Percentiles rank a stretch among this genome's conserved stretches.
These are phyloP conservation scores for Kuraishia floccosa DNA, from an alignment of 805 yeast genomes.

Conservation along the genomic window DNA sequence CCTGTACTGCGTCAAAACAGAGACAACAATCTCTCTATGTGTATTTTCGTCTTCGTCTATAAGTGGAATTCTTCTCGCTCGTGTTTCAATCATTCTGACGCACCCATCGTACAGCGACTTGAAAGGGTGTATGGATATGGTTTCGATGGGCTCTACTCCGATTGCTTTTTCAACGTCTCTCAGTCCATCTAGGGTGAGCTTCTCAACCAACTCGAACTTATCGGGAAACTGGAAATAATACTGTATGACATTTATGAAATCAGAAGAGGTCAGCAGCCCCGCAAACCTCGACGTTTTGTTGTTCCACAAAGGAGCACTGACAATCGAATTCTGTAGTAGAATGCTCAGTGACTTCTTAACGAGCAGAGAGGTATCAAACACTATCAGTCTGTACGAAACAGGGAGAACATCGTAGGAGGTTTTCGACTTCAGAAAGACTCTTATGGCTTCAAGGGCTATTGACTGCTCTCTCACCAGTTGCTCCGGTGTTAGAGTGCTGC, in stretches of 20 bases:
- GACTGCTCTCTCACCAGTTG: constrained; percentile 46
- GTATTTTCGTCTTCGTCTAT: constrained; percentile 92
- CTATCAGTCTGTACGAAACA: constrained; percentile 85
- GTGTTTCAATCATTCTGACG: constrained; percentile 76
- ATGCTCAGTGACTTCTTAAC: constrained; percentile 89
- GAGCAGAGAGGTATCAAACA: constrained; percentile 80
- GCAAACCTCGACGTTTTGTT: constrained; percentile 83
- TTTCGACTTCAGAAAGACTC: constrained; percentile 76
- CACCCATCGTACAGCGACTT: constrained; percentile 88
- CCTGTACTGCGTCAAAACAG: constrained; percentile 92
- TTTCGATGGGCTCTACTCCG: constrained; percentile 79
- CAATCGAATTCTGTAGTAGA: constrained; percentile 84
- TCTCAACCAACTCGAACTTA: constrained; percentile 78
- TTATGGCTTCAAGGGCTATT: constrained; percentile 70
- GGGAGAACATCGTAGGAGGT: constrained; percentile 96
- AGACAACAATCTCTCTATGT: constrained; percentile 86
- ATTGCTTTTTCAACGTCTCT: constrained; percentile 80
- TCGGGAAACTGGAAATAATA: constrained; percentile 87
- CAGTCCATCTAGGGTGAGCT: constrained; percentile 72
- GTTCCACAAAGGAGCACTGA: constrained; percentile 96
- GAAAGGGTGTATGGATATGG: constrained; percentile 83
- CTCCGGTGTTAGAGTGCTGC: constrained; percentile 10
- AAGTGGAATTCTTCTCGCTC: constrained; percentile 87
- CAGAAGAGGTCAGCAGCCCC: constrained; percentile 84
- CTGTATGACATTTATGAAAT: constrained; percentile 90